Evolutionary conservation across 2,329 filamentous ascomycete species (phyloP), one percentile per base, ranked within the genome.

Genomic region (Fusarium sp.): DNA sequence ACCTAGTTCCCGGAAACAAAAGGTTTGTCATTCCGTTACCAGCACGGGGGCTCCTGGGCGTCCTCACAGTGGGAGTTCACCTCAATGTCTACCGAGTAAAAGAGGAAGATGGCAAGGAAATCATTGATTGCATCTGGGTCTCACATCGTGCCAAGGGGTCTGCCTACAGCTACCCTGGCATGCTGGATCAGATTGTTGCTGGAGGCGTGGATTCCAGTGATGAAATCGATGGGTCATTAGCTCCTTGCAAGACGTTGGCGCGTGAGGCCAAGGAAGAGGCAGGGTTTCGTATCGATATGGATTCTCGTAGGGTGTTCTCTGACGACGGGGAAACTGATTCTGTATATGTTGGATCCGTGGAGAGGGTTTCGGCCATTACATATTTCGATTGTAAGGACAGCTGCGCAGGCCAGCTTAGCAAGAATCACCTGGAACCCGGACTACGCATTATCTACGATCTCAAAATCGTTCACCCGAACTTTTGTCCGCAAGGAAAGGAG

Each of bases 371-470:
- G 2, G 41, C 56, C n/a, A 75, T 80, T 33, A 72, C 75, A 5
- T 80, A 79, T 46, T 78, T 75, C 60, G 77, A 79, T 49, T 66
- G 68, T 53, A 80, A 80, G 55, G 74, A 75, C 35, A 39, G 51
- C 15, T 54, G 64, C 4, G 76, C 76, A 11, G 77, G 77, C 11
- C 35, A 43, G 15, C 61, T 58, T 4, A 77, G 75, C 54, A 63
- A 72, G 11, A 75, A 75, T 40, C 77, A 80, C 52, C 58, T 80
- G 18, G 79, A 80, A 58, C 78, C 78, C 2, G 79, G 78, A 3
- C 69, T 80, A n/a, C 77, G 79, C 17, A 79, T 76, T 51, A 75
- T 77, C 14, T 80, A 76, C 36, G 78, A 80, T 53, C 69, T 80
- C 56, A 67, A 75, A 43, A 65, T 80, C 18, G 59, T 68, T 5